Percentiles rank a stretch among this genome's conserved stretches.
phyloP scores from a whole-genome alignment of 495 filamentous ascomycete genomes.

The Astrothelium macrocarpum region DNA sequence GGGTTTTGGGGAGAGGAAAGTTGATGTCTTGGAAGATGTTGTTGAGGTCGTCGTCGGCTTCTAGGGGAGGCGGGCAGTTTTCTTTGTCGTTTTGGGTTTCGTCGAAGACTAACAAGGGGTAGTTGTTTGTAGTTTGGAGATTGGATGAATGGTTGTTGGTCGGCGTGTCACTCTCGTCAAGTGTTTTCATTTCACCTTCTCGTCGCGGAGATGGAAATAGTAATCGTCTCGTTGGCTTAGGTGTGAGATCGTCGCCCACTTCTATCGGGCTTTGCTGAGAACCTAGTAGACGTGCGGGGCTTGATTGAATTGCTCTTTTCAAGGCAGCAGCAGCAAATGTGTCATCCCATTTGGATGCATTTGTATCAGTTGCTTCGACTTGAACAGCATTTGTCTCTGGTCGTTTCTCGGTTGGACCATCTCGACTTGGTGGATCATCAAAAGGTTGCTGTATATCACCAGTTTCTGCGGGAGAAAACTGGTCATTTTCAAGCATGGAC shows the following conservation, averaged over 20 bases:
- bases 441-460: background rate
- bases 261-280: constrained; percentile 59
- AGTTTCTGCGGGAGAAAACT: constrained; percentile 13
- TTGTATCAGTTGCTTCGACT: background rate
- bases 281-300: constrained; percentile 55
- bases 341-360: constrained; percentile 28
- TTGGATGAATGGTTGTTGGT: background rate
- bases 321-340: constrained; percentile 50
- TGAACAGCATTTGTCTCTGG: background rate
- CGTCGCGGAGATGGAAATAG: constrained; percentile 54
- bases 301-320: constrained; percentile 58
- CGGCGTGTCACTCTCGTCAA: constrained; percentile 19
- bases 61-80: constrained; percentile 28
- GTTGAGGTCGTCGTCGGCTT: constrained; percentile 21
- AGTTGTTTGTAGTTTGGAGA: constrained; percentile 8
- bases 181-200: constrained; percentile 28
- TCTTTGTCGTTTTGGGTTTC: constrained; percentile 31
- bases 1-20: background rate
- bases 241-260: constrained; percentile 43
- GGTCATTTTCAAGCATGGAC: constrained; percentile 17
- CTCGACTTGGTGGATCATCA: background rate
- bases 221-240: constrained; percentile 59
- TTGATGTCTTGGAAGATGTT: constrained; percentile 14
- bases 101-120: constrained; percentile 26
- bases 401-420: background rate